Evolutionary conservation across 495 filamentous ascomycete species (phyloP), one percentile per base, ranked within the genome.

Genomic region (Annulohypoxylon stygium): DNA sequence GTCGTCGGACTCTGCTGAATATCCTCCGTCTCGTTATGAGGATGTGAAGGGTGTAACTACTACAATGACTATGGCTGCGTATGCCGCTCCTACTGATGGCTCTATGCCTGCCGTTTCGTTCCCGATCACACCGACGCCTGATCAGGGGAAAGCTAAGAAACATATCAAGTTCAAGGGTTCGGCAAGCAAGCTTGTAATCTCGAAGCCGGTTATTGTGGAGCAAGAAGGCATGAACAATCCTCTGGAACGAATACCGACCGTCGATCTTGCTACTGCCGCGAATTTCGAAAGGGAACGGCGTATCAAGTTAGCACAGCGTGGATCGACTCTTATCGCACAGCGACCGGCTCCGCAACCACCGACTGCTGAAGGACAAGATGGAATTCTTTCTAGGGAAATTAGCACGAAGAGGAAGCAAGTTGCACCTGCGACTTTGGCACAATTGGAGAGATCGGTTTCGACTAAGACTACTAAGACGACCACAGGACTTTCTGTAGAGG

Each of bases 211-310:
- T 57, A 63, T 85, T 41, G 51, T 65, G 6, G 76, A 82, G 65
- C 73, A 78, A n/a, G 75, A 80, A 45, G 78, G 78, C 36, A 67
- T 60, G 62, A 71, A 72, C 33, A 81, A 84, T 59, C 77, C 83
- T 11, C 67, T 87, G 55, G 79, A 79, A 71, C 80, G 81, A 70
- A 85, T 86, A 65, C 69, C 80, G 14, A 84, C 84, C 12, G 79
- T 87, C 48, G 85, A 84, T 55, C 69, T 88, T 45, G 74, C 80
- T 43, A 81, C 81, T 2, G 86, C 86, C 37, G 85, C 83, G 2
- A 68, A 57, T 18, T 81, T 83, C 14, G 86, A 88, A 60, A 81
- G 78, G 61, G 81, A 86, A 50, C 79, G 86, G 20, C 80, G 86
- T 16, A 81, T 76, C 8, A 83, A 73, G 61, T 18, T 75, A 55